Evolutionary conservation across 1,284 basidiomycete genomes (phyloP), one percentile per base, ranked within the genome.

Genomic region (Rhodofomes roseus): DNA sequence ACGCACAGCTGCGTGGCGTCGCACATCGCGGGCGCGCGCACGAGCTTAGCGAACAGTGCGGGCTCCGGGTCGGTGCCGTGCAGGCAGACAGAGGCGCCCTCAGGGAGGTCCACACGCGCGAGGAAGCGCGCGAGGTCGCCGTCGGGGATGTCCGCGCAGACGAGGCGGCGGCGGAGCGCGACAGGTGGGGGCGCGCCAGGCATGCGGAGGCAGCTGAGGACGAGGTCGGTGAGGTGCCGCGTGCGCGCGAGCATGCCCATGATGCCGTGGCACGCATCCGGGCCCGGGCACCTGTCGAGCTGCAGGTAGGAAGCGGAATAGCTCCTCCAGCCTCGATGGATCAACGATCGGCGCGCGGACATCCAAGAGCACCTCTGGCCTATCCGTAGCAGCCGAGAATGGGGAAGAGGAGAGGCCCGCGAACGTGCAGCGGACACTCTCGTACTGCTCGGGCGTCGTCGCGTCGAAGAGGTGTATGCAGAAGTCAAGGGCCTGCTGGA

Each of bases 401-500:
- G 23, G 27, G 7, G n/a, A 29, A 1, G 18, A 22, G 22, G 12
- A 0, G 18, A 56, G 37, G n/a, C 37, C 5, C 46, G 64, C 60
- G 48, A 76, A 65, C 57, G 68, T 68, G 18, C 63, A 62, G 22
- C 70, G 69, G 9, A 75, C 73, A 36, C 64, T 58, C 36, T 70
- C 71, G 63, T 72, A 71, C 58, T 74, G 71, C 57, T 72, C 73
- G 18, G 73, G 73, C 5, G 72, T 72, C 3, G 74, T 73, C 12
- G 77, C 76, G 54, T 66, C 70, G 68, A 79, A 78, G 18, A 78
- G 69, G 59, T 74, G 68, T 29, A 73, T 70, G 63, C 76, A 77
- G 60, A 79, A 79, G 64, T 78, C 76, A 55, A 79, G 70, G 25
- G 77, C 76, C 43, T 67, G 69, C 64, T 90, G 84, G 1, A 92